Percentiles rank a stretch among this genome's conserved stretches.
Evolutionary conservation across 2,329 filamentous ascomycete species (phyloP).

Genomic region (Penicillium thymicola): DNA sequence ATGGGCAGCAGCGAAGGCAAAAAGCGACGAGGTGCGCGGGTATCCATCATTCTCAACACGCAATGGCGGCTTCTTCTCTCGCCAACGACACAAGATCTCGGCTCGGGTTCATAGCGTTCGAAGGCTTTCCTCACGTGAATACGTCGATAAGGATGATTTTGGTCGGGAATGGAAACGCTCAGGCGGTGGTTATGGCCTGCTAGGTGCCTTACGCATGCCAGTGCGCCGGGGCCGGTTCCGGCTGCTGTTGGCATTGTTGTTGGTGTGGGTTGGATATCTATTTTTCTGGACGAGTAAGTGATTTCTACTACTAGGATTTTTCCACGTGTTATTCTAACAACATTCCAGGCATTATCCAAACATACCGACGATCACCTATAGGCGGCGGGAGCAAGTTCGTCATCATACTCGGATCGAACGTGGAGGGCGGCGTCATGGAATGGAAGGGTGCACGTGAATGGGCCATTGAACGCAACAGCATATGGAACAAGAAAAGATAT

Average conservation of each 20-base stretch:
- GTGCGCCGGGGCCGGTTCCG: slow-evolving; percentile 65
- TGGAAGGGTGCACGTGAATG: slow-evolving; percentile 97
- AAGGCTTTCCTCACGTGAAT: slow-evolving; percentile 41
- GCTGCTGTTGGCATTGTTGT: slow-evolving; percentile 56
- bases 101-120: slow-evolving; percentile 74
- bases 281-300: slow-evolving; percentile 73
- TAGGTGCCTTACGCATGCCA: slow-evolving; percentile 44
- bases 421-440: slow-evolving; percentile 96
- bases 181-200: slow-evolving; percentile 29
- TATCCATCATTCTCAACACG: slow-evolving; percentile 77
- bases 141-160: slow-evolving; percentile 71
- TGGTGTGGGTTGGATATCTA: slow-evolving; percentile 61
- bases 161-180: slow-evolving; percentile 51
- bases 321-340: slow-evolving; percentile 31
- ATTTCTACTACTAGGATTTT: slow-evolving; percentile 10
- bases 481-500: slow-evolving; percentile 92
- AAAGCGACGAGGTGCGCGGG: slow-evolving; percentile 68
- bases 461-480: slow-evolving; percentile 95
- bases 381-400: slow-evolving; percentile 90
- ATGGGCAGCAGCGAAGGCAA: slow-evolving; percentile 80
- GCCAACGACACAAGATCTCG: slow-evolving; percentile 77
- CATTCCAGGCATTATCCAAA: slow-evolving; percentile 50
- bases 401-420: slow-evolving; percentile 87
- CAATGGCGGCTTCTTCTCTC: slow-evolving; percentile 81
- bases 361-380: slow-evolving; percentile 69